Evolutionary conservation across 2,329 filamentous ascomycete species (phyloP).

Genomic region (Diatrype stigma): DNA sequence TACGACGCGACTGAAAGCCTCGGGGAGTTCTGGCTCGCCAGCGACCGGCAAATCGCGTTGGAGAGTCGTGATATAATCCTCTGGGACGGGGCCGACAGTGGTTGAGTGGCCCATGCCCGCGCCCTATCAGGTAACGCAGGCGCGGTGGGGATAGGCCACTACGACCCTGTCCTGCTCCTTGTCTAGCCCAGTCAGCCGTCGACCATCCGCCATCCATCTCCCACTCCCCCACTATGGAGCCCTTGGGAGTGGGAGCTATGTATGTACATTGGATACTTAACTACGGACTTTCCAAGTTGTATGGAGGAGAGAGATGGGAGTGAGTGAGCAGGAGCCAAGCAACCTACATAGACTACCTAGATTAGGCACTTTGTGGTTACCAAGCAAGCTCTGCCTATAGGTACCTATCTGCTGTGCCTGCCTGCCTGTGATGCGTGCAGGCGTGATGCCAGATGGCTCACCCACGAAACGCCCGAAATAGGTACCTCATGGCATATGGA

Average conservation of each 20-base stretch:
- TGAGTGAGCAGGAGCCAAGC: neutral
- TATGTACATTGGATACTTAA: too few species aligned
- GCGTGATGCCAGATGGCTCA: too few species aligned
- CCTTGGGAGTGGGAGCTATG: neutral
- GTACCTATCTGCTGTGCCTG: too few species aligned
- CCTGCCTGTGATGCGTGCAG: too few species aligned
- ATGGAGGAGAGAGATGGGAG: too few species aligned
- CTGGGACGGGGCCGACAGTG: slow-evolving; percentile 23
- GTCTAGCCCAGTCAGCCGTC: neutral
- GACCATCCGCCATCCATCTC: neutral
- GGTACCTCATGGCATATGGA: neutral
- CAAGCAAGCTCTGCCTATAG: too few species aligned
- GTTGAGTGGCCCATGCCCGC: slow-evolving; percentile 23
- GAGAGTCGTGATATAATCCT: slow-evolving; percentile 22
- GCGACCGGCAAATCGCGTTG: slow-evolving; percentile 26
- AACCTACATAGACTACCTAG: too few species aligned
- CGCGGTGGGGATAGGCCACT: neutral
- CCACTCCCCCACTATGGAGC: too few species aligned
- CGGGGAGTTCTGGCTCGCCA: slow-evolving; percentile 23
- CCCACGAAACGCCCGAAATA: too few species aligned
- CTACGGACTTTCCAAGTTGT: too few species aligned
- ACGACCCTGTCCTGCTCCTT: neutral
- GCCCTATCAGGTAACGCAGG: slow-evolving; percentile 22
- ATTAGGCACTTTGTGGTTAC: too few species aligned
- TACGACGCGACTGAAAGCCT: slow-evolving; percentile 16